Percentiles rank a stretch among this genome's conserved stretches.
These are phyloP conservation scores for Coemansia sp. DNA, from an alignment of 192 early-diverging fungal genomes.

Conservation along the genomic window DNA sequence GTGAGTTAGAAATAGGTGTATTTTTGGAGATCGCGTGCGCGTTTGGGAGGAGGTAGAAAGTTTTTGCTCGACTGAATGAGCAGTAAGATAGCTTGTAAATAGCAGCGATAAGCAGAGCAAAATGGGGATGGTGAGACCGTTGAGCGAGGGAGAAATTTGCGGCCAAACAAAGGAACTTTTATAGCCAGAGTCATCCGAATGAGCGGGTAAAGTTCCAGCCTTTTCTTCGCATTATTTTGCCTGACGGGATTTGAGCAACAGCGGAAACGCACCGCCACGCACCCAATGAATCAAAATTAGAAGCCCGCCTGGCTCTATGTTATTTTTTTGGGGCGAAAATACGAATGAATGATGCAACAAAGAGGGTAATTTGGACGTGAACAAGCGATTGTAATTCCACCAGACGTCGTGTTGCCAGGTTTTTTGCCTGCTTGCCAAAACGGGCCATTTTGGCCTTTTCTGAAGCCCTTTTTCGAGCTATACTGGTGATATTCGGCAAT, in stretches of 20 bases:
- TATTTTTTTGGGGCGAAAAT: slow-evolving; percentile 9
- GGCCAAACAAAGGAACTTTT: slow-evolving; percentile 10
- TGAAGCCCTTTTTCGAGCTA: background rate
- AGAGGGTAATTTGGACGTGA: slow-evolving; percentile 1
- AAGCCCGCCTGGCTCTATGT: slow-evolving; percentile 2
- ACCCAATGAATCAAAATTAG: slow-evolving; percentile 14
- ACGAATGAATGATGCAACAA: slow-evolving; percentile 13
- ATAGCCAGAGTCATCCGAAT: background rate
- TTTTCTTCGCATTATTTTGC: background rate
- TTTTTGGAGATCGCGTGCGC: slow-evolving; percentile 5
- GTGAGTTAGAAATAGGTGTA: slow-evolving; percentile 1
- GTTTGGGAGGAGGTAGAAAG: background rate
- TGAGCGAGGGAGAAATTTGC: background rate
- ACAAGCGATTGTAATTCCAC: background rate
- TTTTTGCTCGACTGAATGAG: background rate
- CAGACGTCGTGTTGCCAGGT: background rate
- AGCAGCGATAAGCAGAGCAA: background rate
- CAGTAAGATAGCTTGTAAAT: slow-evolving; percentile 7
- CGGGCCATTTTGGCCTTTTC: background rate
- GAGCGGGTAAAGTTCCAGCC: background rate
- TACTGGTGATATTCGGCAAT: background rate
- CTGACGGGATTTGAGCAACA: background rate
- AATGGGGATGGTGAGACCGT: slow-evolving; percentile 3
- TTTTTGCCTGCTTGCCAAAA: background rate
- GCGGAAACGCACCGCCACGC: slow-evolving; percentile 12